These are phyloP conservation scores for Oryza glaberrima DNA, from an alignment of 176 grass and related monocot genomes.

Conservation along the genomic window DNA sequence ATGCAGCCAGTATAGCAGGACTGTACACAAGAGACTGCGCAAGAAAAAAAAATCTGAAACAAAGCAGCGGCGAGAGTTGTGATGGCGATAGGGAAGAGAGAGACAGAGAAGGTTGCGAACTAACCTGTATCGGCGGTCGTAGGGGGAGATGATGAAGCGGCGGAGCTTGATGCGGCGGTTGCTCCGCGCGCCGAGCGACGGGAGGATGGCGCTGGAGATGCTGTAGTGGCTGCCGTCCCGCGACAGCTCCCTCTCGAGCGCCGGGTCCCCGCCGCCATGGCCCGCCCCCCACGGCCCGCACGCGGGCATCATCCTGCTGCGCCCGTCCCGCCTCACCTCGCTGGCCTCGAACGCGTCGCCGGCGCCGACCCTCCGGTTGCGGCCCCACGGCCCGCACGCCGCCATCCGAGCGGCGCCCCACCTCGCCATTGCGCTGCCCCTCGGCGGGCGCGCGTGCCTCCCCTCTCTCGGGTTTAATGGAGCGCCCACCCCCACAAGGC, in stretches of 20 bases:
- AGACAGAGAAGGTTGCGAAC: neutral
- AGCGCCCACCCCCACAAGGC: too few species aligned
- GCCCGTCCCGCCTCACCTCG: neutral
- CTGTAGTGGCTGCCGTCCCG: conserved; percentile 94
- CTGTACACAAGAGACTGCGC: conserved; percentile 1
- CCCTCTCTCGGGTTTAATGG: conserved; percentile 16
- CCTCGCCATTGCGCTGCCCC: conserved; percentile 35
- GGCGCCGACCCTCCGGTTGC: neutral
- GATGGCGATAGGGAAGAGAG: neutral
- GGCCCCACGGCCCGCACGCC: conserved; percentile 49
- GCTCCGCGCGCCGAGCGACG: conserved; percentile 85
- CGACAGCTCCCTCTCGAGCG: conserved; percentile 59
- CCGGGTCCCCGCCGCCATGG: neutral
- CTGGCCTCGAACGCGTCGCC: neutral
- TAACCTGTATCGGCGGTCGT: conserved; percentile 82
- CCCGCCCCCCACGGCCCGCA: conserved; percentile 53
- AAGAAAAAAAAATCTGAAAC: neutral
- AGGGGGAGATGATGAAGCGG: conserved; percentile 69
- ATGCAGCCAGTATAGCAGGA: neutral
- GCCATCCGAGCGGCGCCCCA: conserved; percentile 33
- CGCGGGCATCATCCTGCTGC: conserved; percentile 36
- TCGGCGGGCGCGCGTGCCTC: neutral
- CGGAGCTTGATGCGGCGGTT: conserved; percentile 73
- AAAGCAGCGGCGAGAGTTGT: neutral
- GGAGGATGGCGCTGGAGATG: conserved; percentile 85